Conservation (phyloP, 176 grass and related monocot species). For the Ampelocalamus luodianensis region DNA sequence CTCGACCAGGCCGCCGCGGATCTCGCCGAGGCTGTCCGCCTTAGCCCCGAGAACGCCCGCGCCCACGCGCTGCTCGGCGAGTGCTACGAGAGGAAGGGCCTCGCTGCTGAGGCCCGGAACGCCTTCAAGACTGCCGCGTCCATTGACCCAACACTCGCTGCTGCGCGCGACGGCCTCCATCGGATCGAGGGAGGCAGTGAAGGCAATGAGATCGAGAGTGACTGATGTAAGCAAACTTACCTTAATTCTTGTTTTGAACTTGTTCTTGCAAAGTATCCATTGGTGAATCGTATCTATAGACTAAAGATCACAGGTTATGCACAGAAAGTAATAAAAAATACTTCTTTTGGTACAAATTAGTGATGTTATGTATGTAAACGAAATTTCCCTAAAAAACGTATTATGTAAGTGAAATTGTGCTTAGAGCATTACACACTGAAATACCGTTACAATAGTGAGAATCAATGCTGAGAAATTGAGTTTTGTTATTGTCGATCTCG, state of each 20-base stretch:
- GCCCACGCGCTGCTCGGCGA: constrained; percentile 68
- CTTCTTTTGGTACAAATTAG: neutral
- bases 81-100: constrained; percentile 77
- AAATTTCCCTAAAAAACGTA: neutral
- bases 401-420: neutral
- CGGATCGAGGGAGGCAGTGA: constrained; percentile 36
- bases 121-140: constrained; percentile 68
- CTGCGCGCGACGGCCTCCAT: constrained; percentile 57
- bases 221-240: constrained; percentile 44
- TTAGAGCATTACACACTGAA: neutral
- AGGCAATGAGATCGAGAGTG: constrained; percentile 39
- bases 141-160: constrained; percentile 56
- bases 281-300: neutral
- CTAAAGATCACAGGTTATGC: neutral
- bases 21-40: constrained; percentile 64
- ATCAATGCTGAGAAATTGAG: neutral
- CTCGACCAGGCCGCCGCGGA: constrained; percentile 67
- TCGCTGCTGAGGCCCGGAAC: constrained; percentile 47
- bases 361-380: neutral
- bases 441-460: neutral
- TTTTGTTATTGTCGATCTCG: neutral
- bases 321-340: neutral
- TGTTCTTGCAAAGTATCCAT: neutral
- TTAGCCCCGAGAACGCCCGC: constrained; percentile 77
- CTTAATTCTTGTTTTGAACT: constrained; percentile 27